Evolutionary conservation across 2,329 filamentous ascomycete genomes (phyloP).

Genomic region (Fusarium sp.): DNA sequence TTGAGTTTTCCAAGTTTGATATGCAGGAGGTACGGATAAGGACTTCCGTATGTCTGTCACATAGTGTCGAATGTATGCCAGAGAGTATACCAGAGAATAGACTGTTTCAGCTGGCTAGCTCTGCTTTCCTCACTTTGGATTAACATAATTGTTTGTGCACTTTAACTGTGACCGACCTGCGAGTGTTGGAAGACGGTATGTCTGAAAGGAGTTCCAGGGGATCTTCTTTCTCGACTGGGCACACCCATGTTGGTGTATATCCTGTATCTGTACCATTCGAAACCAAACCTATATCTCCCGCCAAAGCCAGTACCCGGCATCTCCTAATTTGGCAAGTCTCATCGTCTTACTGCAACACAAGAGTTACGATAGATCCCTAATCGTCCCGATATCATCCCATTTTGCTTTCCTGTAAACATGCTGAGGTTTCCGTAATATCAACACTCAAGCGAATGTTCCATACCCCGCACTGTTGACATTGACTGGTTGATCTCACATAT

Average conservation of each 20-base stretch:
- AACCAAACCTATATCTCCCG: neutral
- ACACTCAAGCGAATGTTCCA: constrained; percentile 11
- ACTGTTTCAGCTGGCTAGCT: neutral
- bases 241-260: neutral
- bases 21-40: neutral
- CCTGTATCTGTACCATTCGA: constrained; percentile 6
- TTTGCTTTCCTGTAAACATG: constrained; percentile 13
- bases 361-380: constrained; percentile 26
- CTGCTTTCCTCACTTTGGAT: neutral
- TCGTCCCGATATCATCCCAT: constrained; percentile 26
- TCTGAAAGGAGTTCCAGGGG: neutral
- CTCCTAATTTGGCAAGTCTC: constrained; percentile 1
- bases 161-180: neutral
- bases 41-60: neutral
- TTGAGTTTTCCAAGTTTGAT: neutral
- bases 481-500: neutral
- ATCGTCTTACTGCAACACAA: neutral
- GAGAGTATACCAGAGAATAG: neutral
- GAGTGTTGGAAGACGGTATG: neutral
- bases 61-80: neutral
- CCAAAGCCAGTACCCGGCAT: constrained; percentile 1
- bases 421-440: constrained; percentile 1
- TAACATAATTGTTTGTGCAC: neutral
- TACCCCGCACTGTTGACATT: constrained; percentile 29
- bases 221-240: neutral